Evolutionary conservation across 192 early-diverging fungal species (phyloP).

Genomic region (Powellomyces hirtus): DNA sequence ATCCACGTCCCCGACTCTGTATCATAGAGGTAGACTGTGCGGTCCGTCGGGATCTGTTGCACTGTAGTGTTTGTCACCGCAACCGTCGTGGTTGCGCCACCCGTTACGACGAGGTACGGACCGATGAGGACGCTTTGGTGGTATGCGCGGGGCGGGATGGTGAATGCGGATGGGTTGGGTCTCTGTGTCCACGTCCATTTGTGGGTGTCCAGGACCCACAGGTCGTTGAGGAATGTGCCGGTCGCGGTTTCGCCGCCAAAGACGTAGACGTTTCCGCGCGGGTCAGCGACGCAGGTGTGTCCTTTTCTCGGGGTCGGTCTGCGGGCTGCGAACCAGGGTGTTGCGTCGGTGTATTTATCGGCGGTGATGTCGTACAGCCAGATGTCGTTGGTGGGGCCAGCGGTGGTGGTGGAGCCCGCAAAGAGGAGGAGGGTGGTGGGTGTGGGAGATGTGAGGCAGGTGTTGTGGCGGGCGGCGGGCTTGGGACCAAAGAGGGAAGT

Average conservation of each 20-base stretch:
- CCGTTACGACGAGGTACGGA: constrained; percentile 3
- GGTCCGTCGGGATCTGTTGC: constrained; percentile 1
- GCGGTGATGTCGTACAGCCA: constrained; percentile 12
- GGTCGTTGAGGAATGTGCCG: background rate
- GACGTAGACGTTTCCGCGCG: background rate
- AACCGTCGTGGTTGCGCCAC: constrained; percentile 2
- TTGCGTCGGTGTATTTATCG: constrained; percentile 7
- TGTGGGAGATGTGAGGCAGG: background rate
- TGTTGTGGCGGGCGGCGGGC: constrained; percentile 10
- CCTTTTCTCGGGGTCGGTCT: background rate
- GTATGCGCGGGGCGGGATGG: background rate
- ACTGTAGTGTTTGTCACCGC: background rate
- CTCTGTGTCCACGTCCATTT: constrained; percentile 8
- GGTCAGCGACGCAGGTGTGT: background rate
- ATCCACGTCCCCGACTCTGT: background rate
- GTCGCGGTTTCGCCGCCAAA: constrained; percentile 1
- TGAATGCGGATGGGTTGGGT: background rate
- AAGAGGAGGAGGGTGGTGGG: background rate
- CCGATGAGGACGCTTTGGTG: background rate
- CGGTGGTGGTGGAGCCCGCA: background rate
- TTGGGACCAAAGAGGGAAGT: background rate
- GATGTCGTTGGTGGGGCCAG: background rate
- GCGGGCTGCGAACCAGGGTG: constrained; percentile 4
- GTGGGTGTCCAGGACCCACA: constrained; percentile 4
- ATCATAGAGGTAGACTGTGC: constrained; percentile 10